Conservation (phyloP, 2,329 filamentous ascomycete genomes). For the Sclerotinia glacialis region DNA sequence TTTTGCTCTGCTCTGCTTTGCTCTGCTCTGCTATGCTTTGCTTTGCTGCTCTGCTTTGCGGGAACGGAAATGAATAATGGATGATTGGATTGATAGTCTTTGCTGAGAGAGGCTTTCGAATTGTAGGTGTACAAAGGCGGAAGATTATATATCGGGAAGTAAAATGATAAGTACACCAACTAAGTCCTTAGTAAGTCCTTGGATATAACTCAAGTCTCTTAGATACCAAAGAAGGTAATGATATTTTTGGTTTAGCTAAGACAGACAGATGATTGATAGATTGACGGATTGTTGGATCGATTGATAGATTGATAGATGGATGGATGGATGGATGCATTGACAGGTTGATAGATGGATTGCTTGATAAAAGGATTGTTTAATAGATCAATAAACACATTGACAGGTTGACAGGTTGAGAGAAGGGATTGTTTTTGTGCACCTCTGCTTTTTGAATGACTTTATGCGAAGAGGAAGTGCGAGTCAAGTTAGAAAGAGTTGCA, state of each 20-base stretch:
- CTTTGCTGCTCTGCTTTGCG: neutral
- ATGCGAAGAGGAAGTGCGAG: too few relatives aligned
- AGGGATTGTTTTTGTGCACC: too few relatives aligned
- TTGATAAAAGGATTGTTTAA: too few relatives aligned
- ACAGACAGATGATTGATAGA: neutral
- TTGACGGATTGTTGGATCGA: neutral
- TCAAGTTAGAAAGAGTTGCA: neutral
- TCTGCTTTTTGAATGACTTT: too few relatives aligned
- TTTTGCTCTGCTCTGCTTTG: too few relatives aligned
- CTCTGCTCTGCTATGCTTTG: neutral
- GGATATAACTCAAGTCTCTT: too few relatives aligned
- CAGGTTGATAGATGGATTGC: too few relatives aligned
- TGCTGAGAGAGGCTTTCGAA: neutral
- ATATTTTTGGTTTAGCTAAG: neutral
- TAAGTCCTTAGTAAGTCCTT: too few relatives aligned
- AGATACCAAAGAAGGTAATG: too few relatives aligned
- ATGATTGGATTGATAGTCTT: neutral
- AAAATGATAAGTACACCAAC: neutral
- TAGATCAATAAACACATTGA: too few relatives aligned
- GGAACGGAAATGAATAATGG: neutral
- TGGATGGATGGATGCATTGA: neutral
- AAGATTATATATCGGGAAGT: neutral
- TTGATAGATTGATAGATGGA: neutral
- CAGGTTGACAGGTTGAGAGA: too few relatives aligned
- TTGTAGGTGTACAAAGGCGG: neutral